Base-by-base conservation (phyloP, 805 yeast genomes). In the Lachancea sp. region DNA sequence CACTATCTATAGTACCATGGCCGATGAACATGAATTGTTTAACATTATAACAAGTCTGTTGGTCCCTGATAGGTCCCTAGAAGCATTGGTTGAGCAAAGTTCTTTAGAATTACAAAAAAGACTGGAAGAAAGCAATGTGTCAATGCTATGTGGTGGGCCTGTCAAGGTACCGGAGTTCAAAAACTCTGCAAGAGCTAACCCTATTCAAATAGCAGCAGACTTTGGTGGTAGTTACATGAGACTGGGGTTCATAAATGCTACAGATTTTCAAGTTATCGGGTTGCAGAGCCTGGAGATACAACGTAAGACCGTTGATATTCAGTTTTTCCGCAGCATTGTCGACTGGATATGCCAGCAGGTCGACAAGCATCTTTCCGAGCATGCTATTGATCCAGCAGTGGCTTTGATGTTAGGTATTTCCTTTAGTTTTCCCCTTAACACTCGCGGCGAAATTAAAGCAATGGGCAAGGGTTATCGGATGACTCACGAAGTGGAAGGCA, bases 401-500 rank as follows among this genome's bases (percentile, higher is more conserved):
- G 12, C 16, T 24, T 40, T 34, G 43, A 49, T 56, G 36, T 60
- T 64, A 15, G 64, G 61, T n/a, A 55, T 61, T 4, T 63, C 63
- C 3, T 56, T 56, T 37, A 54, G 60, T 35, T 58, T 56, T 45
- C 61, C 50, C 50, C 55, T 69, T 52, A 62, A 41, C 37, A 18
- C 43, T 3, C 35, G 44, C 12, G 47, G 49, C 33, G 45, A 61
- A 30, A 68, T 81, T 29, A 58, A 65, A 13, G 67, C 69, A 29
- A 75, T 78, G 60, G 76, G 80, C n/a, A 81, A 81, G 58, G 85
- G 85, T 1, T 80, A 71, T 63, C 50, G 53, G 8, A 52, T 80
- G 39, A 49, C 67, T 3, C 61, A 63, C 5, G 77, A 72, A 15
- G 51, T 74, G 6, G 55, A 58, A 40, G 63, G 67, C 28, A 42